Evolutionary conservation across 129 eudicot species (phyloP), one percentile per base, ranked within the genome.

Genomic region (Scalesia atractyloides): DNA sequence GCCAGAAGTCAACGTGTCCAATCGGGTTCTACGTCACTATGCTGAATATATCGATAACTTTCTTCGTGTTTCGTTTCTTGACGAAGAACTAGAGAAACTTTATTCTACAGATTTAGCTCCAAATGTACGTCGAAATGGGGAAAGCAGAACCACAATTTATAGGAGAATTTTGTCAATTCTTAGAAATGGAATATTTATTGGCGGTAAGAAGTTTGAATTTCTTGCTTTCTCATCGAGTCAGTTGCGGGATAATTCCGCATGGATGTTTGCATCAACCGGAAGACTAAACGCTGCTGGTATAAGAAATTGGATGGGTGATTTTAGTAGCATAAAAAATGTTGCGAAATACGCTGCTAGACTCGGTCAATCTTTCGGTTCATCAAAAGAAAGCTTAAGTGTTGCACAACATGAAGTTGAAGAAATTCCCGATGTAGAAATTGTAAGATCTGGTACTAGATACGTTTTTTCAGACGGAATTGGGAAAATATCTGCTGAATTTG

Each of bases 271-370:
- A 67, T 74, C 96, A 49, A 81, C 88, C 4, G 66, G 59, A 20
- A 79, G 73, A 18, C 30, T 79, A 8, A 74, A 79, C 52, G 93
- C 97, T 37, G 80, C 91, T 14, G 79, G 7, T 36, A 91, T 91
- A 37, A 81, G 97, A 64, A 59, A 14, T 3, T 87, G 91, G 93
- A 88, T 91, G 97, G 97, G 97, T 51, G 86, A 86, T 51, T 91
- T 91, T 70, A 39, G 77, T 7, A 46, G 70, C 52, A 91, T 91
- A 3, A 84, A 73, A 67, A 91, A 91, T 54, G 97, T 91, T 66
- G 97, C 97, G 10, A 88, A 91, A 78, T 91, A 91, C 79, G 97
- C 97, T 53, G 97, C 96, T 9, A 83, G 97, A 61, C 92, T 91
- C 17, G 97, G 97, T 66, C 97, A 91, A 66, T 91, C 93, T 15